These are phyloP conservation scores for Camellia sinensis DNA, from an alignment of 148 eudicot species.

Conservation along the genomic window DNA sequence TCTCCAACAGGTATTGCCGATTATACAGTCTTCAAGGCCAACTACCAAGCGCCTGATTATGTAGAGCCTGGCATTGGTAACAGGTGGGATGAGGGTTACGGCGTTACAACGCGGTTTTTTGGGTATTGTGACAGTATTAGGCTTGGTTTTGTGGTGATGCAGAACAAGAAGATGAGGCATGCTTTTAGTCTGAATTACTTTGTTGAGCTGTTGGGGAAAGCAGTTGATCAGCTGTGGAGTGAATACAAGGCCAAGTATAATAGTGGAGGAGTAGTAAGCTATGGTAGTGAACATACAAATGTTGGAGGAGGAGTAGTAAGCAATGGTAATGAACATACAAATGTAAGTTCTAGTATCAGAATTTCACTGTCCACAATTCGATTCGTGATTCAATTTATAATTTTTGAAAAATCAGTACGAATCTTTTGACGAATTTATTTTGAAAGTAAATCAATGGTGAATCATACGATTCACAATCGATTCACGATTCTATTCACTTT, in stretches of 20 bases:
- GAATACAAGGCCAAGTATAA: conserved; percentile 12
- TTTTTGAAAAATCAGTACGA: too few species aligned
- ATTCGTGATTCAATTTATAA: too few species aligned
- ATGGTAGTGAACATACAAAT: neutral
- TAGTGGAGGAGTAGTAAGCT: neutral
- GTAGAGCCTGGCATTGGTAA: neutral
- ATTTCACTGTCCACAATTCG: too few species aligned
- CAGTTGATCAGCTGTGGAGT: conserved; percentile 12
- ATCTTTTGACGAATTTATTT: too few species aligned
- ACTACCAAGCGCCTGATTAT: neutral
- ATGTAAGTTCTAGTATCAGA: too few species aligned
- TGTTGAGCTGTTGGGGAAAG: conserved; percentile 23
- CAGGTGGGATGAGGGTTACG: conserved; percentile 17
- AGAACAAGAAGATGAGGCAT: conserved; percentile 25
- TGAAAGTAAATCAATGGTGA: too few species aligned
- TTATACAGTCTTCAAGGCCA: conserved; percentile 14
- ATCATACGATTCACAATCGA: too few species aligned
- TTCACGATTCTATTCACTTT: too few species aligned
- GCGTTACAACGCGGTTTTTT: conserved; percentile 14
- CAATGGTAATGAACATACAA: too few species aligned
- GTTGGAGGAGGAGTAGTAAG: neutral
- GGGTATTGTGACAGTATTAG: conserved; percentile 4
- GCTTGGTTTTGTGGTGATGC: conserved; percentile 5
- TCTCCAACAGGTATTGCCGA: too few species aligned
- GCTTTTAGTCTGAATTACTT: conserved; percentile 7